Evolutionary conservation across 2,329 filamentous ascomycete genomes (phyloP).

Genomic region (Magnaporthiopsis rhizophila): DNA sequence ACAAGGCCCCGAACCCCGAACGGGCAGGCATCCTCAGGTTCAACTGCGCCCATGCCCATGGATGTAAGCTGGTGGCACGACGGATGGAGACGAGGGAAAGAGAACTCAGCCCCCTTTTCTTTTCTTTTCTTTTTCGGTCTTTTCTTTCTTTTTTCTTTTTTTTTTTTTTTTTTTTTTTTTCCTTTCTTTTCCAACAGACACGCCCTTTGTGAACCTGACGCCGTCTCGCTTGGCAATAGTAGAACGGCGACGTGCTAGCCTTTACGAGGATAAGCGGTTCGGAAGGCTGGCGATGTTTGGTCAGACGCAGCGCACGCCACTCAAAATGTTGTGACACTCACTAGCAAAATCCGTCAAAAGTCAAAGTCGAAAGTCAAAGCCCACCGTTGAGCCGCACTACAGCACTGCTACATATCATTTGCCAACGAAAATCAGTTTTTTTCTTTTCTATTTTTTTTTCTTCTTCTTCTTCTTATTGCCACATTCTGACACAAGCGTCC

Average conservation of each 20-base stretch:
- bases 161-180: no score
- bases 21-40: not conserved
- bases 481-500: not conserved
- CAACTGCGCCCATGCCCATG: not conserved
- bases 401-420: no score
- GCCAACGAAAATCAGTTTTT: not conserved
- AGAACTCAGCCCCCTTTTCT: not conserved
- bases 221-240: not conserved
- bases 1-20: not conserved
- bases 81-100: not conserved
- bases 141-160: no score
- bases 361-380: not conserved
- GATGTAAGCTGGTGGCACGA: not conserved
- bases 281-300: no score
- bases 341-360: not conserved
- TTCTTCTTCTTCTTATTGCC: not conserved
- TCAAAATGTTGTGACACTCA: not conserved
- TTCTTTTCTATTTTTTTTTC: not conserved
- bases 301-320: not conserved
- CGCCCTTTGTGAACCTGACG: not conserved
- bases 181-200: not conserved
- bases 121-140: no score
- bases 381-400: not conserved
- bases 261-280: no score
- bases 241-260: no score